Percentiles rank a stretch among this genome's conserved stretches.
phyloP scores from a whole-genome alignment of 129 eudicot genomes.

The Centaurea solstitialis region DNA sequence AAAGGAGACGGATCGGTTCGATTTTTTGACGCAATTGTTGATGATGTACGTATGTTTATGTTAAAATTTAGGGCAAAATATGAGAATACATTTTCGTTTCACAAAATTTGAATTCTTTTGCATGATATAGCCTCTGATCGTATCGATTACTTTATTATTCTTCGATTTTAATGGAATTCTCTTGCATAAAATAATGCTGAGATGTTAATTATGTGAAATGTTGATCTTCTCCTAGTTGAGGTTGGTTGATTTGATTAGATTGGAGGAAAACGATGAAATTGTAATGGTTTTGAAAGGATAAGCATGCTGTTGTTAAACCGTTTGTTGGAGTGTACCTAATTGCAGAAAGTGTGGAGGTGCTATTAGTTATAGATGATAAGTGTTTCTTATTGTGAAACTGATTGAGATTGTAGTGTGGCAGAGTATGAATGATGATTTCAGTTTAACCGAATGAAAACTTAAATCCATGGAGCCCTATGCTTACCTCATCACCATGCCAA shows the following conservation, averaged over 20 bases:
- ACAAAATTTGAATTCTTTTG: background rate
- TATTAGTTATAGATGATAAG: background rate
- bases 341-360: background rate
- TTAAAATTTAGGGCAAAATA: conserved; percentile 17
- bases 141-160: background rate
- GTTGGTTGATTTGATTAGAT: background rate
- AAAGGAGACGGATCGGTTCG: conserved; percentile 33
- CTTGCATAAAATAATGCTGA: background rate
- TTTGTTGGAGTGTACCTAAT: background rate
- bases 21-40: conserved; percentile 70
- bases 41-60: conserved; percentile 46
- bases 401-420: background rate
- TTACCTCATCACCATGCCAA: background rate
- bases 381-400: background rate
- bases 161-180: background rate
- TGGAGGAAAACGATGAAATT: background rate
- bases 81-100: background rate
- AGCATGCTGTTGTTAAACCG: background rate
- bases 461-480: background rate
- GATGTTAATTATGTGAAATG: background rate
- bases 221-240: background rate
- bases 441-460: background rate
- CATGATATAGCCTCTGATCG: background rate
- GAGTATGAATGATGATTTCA: background rate
- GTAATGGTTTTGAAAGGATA: background rate